Evolutionary conservation across 2,329 filamentous ascomycete genomes (phyloP).

Genomic region (Trichoderma koningiopsis): DNA sequence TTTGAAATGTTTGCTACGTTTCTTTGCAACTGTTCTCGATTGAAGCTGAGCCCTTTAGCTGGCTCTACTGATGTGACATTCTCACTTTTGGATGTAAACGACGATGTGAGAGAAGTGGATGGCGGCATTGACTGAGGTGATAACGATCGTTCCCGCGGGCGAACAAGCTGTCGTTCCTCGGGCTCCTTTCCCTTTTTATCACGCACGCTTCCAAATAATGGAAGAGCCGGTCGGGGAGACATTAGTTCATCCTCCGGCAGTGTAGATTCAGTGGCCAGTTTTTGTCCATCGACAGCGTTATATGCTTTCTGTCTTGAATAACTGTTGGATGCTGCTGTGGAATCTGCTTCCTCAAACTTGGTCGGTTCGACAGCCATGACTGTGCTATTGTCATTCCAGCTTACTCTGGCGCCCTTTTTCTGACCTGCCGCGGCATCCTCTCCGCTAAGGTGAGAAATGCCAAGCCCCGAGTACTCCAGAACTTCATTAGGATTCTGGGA

Average conservation of each 20-base stretch:
- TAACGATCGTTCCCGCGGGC: constrained; percentile 41
- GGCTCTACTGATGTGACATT: constrained; percentile 36
- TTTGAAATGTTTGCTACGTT: constrained; percentile 59
- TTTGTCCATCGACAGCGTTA: constrained; percentile 49
- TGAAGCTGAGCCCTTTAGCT: constrained; percentile 61
- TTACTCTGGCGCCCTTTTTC: constrained; percentile 72
- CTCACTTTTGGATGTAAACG: neutral
- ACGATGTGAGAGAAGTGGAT: neutral
- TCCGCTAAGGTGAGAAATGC: constrained; percentile 31
- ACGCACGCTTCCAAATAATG: constrained; percentile 73
- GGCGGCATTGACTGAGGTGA: neutral
- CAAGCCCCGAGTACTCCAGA: constrained; percentile 47
- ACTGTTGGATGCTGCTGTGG: constrained; percentile 40
- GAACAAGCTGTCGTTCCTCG: constrained; percentile 60
- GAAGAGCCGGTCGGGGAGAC: constrained; percentile 73
- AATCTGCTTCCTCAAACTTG: constrained; percentile 40
- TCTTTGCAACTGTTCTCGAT: constrained; percentile 57
- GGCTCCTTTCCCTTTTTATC: constrained; percentile 59
- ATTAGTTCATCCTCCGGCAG: constrained; percentile 68
- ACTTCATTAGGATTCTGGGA: constrained; percentile 48
- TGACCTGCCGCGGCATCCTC: constrained; percentile 47
- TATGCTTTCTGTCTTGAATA: constrained; percentile 55
- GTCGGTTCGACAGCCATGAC: constrained; percentile 54
- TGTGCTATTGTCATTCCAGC: constrained; percentile 72
- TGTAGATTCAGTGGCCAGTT: constrained; percentile 48